These are phyloP conservation scores for Corymbia calophylla DNA, from an alignment of 441 rosid species.

Conservation along the genomic window DNA sequence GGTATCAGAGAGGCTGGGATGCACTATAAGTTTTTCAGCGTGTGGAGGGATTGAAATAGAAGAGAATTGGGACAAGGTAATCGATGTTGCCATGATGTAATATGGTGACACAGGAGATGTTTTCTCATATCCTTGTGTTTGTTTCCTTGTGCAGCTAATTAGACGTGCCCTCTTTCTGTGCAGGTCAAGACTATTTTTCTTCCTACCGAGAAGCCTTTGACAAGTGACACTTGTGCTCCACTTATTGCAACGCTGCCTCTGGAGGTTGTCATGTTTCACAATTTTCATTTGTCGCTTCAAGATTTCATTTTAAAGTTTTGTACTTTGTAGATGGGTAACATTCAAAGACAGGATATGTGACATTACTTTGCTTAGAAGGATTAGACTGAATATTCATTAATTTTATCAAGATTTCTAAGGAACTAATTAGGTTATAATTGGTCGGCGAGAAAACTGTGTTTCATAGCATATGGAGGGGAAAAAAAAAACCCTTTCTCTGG, in stretches of 20 bases:
- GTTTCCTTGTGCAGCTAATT: background rate
- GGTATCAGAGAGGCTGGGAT: conserved; percentile 78
- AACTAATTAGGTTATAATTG: background rate
- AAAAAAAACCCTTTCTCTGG: background rate
- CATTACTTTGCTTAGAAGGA: background rate
- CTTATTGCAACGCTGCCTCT: conserved; percentile 87
- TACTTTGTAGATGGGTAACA: background rate
- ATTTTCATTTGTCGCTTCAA: background rate
- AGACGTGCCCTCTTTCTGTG: conserved; percentile 1
- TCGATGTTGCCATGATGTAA: background rate
- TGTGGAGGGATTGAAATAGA: conserved; percentile 90
- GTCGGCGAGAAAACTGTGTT: background rate
- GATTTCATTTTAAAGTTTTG: background rate
- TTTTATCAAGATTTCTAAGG: background rate
- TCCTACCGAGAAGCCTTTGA: conserved; percentile 55
- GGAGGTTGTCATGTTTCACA: conserved; percentile 31
- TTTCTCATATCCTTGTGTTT: background rate
- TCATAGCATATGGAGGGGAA: background rate
- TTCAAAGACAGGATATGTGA: background rate
- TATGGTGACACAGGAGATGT: background rate
- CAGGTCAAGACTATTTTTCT: conserved; percentile 75
- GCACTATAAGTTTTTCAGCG: conserved; percentile 73
- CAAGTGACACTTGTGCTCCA: conserved; percentile 71
- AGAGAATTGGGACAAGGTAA: conserved; percentile 89
- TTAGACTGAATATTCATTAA: background rate